phyloP scores from a whole-genome alignment of 2,329 filamentous ascomycete species.

The Monosporascus sp. region DNA sequence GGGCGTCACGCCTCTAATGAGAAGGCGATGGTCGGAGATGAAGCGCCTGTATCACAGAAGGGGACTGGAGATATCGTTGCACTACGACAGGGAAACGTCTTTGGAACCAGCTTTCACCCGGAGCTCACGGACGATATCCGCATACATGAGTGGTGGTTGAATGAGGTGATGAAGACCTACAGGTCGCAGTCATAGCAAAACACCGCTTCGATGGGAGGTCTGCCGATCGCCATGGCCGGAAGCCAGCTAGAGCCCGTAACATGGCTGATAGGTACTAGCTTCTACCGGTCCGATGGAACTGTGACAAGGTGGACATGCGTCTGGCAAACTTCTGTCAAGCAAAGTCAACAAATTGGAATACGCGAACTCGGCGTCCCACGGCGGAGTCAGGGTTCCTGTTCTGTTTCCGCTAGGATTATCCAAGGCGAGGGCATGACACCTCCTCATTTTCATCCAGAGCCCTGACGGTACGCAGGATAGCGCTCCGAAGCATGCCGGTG shows the following conservation, averaged over 20 bases:
- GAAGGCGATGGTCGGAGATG: conserved; percentile 29
- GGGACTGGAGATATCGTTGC: conserved; percentile 75
- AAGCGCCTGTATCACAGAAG: conserved; percentile 19
- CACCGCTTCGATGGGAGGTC: too few relatives aligned
- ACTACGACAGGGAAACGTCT: conserved; percentile 83
- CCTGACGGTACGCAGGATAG: conserved; percentile 1
- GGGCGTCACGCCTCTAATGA: conserved; percentile 33
- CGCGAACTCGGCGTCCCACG: too few relatives aligned
- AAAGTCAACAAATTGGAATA: too few relatives aligned
- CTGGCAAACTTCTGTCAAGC: too few relatives aligned
- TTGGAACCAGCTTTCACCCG: conserved; percentile 93
- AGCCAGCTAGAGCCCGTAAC: too few relatives aligned
- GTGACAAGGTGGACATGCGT: too few relatives aligned
- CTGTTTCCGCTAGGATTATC: too few relatives aligned
- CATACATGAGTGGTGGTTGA: conserved; percentile 92
- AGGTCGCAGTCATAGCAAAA: conserved; percentile 1
- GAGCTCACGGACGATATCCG: conserved; percentile 83
- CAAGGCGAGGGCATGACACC: too few relatives aligned
- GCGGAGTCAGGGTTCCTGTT: too few relatives aligned
- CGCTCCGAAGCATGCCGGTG: conserved; percentile 59
- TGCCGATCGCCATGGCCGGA: too few relatives aligned
- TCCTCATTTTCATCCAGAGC: neutral
- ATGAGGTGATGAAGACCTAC: conserved; percentile 50
- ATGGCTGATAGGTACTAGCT: too few relatives aligned
- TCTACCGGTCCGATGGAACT: too few relatives aligned